Conservation (phyloP, 495 filamentous ascomycete species). For the Penicillium samsonianum region DNA sequence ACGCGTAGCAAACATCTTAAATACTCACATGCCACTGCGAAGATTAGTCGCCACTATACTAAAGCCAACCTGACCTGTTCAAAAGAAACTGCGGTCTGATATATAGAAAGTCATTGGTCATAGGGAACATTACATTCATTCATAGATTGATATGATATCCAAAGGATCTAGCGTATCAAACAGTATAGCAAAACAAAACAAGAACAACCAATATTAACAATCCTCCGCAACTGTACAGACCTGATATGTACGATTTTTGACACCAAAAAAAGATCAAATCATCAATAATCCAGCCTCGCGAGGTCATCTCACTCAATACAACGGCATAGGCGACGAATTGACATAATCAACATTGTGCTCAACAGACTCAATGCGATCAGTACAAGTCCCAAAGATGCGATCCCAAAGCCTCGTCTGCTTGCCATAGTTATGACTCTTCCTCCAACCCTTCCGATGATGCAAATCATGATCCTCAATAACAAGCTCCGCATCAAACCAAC, state of each 20-base stretch:
- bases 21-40: too few species aligned
- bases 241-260: neutral
- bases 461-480: constrained; percentile 44
- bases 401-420: constrained; percentile 47
- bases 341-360: constrained; percentile 36
- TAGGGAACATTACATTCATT: constrained; percentile 10
- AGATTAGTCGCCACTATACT: neutral
- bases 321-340: constrained; percentile 34
- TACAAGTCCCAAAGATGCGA: constrained; percentile 40
- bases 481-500: constrained; percentile 33
- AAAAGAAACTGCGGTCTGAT: neutral
- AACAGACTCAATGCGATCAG: constrained; percentile 33
- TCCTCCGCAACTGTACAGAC: neutral
- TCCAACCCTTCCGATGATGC: constrained; percentile 45
- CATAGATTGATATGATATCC: constrained; percentile 4
- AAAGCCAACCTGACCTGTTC: neutral
- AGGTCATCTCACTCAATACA: constrained; percentile 17
- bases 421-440: constrained; percentile 43
- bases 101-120: neutral
- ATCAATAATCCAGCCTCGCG: neutral
- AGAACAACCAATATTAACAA: neutral
- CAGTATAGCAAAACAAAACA: constrained; percentile 2
- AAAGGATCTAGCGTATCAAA: constrained; percentile 12
- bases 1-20: neutral
- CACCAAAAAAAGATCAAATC: neutral